phyloP scores from a whole-genome alignment of 352 stramenopile species.

The Aphanomyces cochlioides region DNA sequence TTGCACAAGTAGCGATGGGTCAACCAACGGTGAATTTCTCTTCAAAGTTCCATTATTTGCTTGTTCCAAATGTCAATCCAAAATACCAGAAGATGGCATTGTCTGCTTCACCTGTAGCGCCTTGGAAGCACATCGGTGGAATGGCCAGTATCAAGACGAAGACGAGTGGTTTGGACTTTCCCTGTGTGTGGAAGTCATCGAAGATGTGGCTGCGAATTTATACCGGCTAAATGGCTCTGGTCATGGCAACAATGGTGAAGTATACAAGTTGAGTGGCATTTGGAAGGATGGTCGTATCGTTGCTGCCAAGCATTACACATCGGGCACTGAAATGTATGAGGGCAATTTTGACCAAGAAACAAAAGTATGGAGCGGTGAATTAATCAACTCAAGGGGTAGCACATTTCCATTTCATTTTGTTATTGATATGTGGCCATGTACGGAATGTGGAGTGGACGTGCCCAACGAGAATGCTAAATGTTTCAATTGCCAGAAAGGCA shows the following conservation, averaged over 20 bases:
- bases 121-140: too few relatives aligned
- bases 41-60: not conserved
- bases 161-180: not conserved
- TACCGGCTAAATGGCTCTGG: not conserved
- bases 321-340: not conserved
- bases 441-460: not conserved
- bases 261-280: not conserved
- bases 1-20: not conserved
- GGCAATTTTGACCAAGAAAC: not conserved
- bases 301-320: not conserved
- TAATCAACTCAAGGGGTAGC: not conserved
- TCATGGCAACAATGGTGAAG: not conserved
- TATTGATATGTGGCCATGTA: not conserved
- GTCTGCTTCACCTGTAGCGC: too few relatives aligned
- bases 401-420: not conserved
- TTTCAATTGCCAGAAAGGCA: slow-evolving; percentile 1
- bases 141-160: not conserved
- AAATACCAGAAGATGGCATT: too few relatives aligned
- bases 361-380: not conserved
- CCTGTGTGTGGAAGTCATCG: not conserved
- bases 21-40: not conserved
- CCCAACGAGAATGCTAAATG: not conserved
- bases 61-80: too few relatives aligned
- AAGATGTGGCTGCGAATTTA: not conserved
- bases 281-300: not conserved